Evolutionary conservation across 2,329 filamentous ascomycete genomes (phyloP).

Genomic region (Teratosphaeria epicoccoides): DNA sequence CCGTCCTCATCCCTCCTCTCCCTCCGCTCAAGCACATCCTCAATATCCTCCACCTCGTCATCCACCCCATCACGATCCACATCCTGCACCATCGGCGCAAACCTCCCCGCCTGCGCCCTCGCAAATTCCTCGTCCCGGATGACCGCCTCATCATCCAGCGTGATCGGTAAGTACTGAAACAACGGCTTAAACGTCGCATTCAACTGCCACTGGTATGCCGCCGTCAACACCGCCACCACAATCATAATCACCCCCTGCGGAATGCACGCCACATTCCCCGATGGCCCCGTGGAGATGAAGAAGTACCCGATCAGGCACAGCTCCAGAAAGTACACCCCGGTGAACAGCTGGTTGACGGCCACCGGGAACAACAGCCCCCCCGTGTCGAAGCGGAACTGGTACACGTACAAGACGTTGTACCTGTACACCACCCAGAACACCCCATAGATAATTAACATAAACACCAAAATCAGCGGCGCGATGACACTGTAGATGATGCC

Average conservation of each 20-base stretch:
- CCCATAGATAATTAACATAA: constrained; percentile 84
- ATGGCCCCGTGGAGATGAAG: constrained; percentile 55
- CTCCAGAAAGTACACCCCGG: constrained; percentile 90
- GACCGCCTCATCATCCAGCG: constrained; percentile 88
- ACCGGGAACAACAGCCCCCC: constrained; percentile 84
- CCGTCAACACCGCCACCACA: constrained; percentile 57
- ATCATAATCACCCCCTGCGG: constrained; percentile 82
- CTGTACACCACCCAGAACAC: constrained; percentile 90
- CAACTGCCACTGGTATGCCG: constrained; percentile 66
- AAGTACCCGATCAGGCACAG: constrained; percentile 82
- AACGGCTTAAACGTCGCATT: constrained; percentile 78
- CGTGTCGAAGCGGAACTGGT: constrained; percentile 78
- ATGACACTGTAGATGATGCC: constrained; percentile 76
- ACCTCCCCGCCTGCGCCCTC: constrained; percentile 44
- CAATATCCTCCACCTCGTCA: constrained; percentile 28
- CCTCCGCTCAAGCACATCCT: constrained; percentile 35
- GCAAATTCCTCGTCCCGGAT: constrained; percentile 84
- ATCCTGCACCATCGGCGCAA: constrained; percentile 16
- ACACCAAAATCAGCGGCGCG: constrained; percentile 79
- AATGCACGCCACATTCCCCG: constrained; percentile 48
- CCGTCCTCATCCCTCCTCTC: constrained; percentile 29
- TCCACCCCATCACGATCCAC: constrained; percentile 9
- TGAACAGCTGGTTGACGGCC: constrained; percentile 92
- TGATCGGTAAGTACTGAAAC: constrained; percentile 83
- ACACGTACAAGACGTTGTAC: constrained; percentile 96